Conservation (phyloP, 2,329 filamentous ascomycete genomes). For the Fusarium sp. region DNA sequence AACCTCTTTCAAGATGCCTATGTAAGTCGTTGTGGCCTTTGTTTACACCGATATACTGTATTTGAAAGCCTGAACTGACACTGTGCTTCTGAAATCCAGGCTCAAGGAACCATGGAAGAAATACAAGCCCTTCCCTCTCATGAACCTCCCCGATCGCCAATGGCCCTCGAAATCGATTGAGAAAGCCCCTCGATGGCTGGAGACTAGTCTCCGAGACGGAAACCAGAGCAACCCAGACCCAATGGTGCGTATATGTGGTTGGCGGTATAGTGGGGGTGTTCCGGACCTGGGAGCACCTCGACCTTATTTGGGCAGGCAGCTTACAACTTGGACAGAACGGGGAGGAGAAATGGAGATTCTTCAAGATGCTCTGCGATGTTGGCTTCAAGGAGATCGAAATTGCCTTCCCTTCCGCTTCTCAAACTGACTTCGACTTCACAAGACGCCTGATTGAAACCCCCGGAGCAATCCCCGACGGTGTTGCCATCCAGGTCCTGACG, state of each 20-base stretch:
- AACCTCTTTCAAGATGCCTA: background rate
- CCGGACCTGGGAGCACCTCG: background rate
- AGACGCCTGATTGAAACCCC: constrained; percentile 74
- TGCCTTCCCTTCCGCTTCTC: constrained; percentile 91
- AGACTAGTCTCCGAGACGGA: background rate
- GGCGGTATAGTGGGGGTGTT: background rate
- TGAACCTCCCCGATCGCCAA: background rate
- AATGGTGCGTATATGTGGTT: background rate
- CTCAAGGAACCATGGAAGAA: background rate
- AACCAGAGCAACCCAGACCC: background rate
- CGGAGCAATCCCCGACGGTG: constrained; percentile 55
- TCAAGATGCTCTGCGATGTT: constrained; percentile 89
- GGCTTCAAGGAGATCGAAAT: constrained; percentile 99
- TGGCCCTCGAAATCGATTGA: background rate
- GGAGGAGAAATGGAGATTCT: constrained; percentile 94
- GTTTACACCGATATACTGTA: background rate
- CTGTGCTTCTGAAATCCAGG: background rate
- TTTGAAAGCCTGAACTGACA: background rate
- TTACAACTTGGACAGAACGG: constrained; percentile 68
- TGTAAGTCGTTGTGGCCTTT: background rate
- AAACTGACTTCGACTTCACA: constrained; percentile 97
- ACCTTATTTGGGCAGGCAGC: background rate
- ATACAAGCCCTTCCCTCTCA: background rate
- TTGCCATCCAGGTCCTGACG: background rate
- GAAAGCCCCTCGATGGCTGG: background rate